Evolutionary conservation across 352 stramenopile genomes (phyloP).

Genomic region (Pythium insidiosum): DNA sequence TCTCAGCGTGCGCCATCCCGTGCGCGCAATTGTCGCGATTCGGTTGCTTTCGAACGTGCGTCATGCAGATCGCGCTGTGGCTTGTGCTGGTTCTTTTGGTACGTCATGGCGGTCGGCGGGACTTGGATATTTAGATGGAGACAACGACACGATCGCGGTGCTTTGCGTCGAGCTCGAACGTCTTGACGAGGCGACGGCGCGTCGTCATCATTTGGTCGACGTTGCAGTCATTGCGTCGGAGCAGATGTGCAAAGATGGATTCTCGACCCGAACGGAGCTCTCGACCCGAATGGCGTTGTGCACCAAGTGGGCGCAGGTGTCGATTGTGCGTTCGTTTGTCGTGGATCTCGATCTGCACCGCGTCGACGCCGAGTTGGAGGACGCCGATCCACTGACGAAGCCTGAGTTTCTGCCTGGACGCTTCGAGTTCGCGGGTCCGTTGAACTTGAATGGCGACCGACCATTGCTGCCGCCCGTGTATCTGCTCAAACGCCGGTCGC

Average conservation of each 20-base stretch:
- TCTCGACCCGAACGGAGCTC: not conserved
- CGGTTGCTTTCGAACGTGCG: slow-evolving; percentile 20
- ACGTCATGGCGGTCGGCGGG: not conserved
- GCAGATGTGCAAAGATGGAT: not conserved
- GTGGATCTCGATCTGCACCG: not conserved
- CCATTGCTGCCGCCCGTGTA: not conserved
- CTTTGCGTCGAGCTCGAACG: slow-evolving; percentile 15
- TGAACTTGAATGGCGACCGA: not conserved
- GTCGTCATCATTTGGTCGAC: slow-evolving; percentile 4
- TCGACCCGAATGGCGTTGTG: not conserved
- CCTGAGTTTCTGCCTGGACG: not conserved
- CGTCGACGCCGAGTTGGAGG: not conserved
- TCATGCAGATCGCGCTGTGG: slow-evolving; percentile 1
- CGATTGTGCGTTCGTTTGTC: not conserved
- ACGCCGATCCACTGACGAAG: not conserved
- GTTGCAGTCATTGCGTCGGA: not conserved
- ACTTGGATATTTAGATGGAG: slow-evolving; percentile 17
- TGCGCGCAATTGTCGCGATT: slow-evolving; percentile 24
- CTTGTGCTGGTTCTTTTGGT: not conserved
- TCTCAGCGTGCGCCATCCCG: slow-evolving; percentile 22
- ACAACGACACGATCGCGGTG: slow-evolving; percentile 3
- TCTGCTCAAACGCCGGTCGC: not conserved
- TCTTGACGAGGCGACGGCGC: not conserved
- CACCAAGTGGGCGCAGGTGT: not conserved
- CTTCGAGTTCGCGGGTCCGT: not conserved